phyloP scores from a whole-genome alignment of 441 rosid genomes.

The Adansonia gregorii region DNA sequence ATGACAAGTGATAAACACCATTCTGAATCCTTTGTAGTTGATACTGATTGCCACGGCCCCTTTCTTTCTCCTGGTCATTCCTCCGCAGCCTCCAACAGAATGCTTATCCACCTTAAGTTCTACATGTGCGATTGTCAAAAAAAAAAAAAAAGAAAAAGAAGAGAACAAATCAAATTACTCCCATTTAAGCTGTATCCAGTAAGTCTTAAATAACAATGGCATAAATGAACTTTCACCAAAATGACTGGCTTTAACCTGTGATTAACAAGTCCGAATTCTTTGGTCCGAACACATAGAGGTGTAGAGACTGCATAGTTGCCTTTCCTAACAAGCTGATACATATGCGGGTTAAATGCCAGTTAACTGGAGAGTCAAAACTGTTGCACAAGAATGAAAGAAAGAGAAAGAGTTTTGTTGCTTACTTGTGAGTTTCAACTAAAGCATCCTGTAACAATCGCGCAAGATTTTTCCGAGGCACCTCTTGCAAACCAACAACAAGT shows the following conservation, averaged over 20 bases:
- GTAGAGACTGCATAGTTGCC: constrained; percentile 68
- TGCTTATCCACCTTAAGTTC: constrained; percentile 61
- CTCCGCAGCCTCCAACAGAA: constrained; percentile 68
- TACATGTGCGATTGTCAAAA: constrained; percentile 18
- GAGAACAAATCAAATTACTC: not conserved
- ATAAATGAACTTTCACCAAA: not conserved
- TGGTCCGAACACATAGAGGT: constrained; percentile 64
- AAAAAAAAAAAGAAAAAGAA: not conserved
- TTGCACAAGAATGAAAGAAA: not conserved
- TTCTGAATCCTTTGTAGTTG: constrained; percentile 54
- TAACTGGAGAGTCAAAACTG: not conserved
- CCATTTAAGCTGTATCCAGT: not conserved
- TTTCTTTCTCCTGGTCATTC: constrained; percentile 64
- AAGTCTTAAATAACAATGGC: not conserved
- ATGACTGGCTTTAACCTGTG: constrained; percentile 42
- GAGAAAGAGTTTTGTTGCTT: constrained; percentile 23
- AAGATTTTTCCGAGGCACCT: constrained; percentile 57
- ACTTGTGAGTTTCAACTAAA: constrained; percentile 56
- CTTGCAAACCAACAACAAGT: constrained; percentile 69
- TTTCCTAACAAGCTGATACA: constrained; percentile 54
- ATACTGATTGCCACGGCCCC: constrained; percentile 79
- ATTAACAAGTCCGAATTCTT: constrained; percentile 43
- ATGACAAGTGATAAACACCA: constrained; percentile 74
- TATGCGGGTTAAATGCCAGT: not conserved
- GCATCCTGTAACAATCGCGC: constrained; percentile 50